phyloP scores from a whole-genome alignment of 2,329 filamentous ascomycete genomes.

The Cladophialophora chaetospira region DNA sequence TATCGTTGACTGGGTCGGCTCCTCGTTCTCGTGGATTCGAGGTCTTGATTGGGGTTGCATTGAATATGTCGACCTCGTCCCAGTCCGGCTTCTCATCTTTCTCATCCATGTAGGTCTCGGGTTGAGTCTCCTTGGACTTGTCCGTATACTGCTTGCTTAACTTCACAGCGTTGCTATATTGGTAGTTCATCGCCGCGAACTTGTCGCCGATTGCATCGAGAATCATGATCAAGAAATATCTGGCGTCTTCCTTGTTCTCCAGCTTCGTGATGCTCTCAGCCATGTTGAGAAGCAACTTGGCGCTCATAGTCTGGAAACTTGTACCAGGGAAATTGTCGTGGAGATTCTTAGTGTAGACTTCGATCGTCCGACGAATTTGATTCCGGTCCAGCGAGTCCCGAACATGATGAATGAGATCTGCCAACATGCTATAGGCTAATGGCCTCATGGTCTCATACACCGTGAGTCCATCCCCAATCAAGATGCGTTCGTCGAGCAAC shows the following conservation, averaged over 20 bases:
- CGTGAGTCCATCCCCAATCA: constrained; percentile 93
- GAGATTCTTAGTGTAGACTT: constrained; percentile 94
- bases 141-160: constrained; percentile 76
- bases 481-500: constrained; percentile 85
- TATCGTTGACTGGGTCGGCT: constrained; percentile 88
- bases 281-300: constrained; percentile 95
- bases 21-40: constrained; percentile 87
- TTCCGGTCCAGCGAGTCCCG: constrained; percentile 83
- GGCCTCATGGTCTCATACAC: constrained; percentile 97
- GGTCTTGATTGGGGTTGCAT: constrained; percentile 92
- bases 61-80: constrained; percentile 98
- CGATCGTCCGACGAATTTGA: constrained; percentile 92
- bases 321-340: constrained; percentile 96
- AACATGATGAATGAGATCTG: constrained; percentile 95
- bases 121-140: constrained; percentile 62
- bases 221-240: constrained; percentile 96
- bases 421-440: constrained; percentile 96
- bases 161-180: constrained; percentile 94
- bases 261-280: constrained; percentile 96
- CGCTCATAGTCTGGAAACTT: constrained; percentile 99
- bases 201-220: constrained; percentile 97
- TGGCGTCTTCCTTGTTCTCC: constrained; percentile 87
- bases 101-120: constrained; percentile 83
- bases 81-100: constrained; percentile 81
- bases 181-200: constrained; percentile 95